Base-by-base conservation (phyloP, 495 filamentous ascomycete genomes). In the Ramalina peruviana region DNA sequence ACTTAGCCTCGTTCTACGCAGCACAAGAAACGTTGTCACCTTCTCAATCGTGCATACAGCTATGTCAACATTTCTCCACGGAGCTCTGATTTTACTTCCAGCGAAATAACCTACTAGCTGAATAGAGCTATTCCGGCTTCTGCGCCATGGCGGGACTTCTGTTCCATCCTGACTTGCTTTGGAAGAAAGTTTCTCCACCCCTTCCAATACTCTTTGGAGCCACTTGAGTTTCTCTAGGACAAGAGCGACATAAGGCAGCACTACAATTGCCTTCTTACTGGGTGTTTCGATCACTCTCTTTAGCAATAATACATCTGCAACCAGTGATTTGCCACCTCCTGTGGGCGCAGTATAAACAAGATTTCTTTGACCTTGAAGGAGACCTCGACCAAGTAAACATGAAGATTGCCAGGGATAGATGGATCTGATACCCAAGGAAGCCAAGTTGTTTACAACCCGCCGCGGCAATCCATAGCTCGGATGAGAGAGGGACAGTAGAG, bases 351-450 rank as follows among this genome's bases (percentile, higher is more conserved):
- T 85, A 60, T 92, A 90, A 33, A 90, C 81, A 16, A 92, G 63
- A 54, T 88, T 86, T 40, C 70, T 74, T 43, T 79, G 67, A 17
- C 84, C 85, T 11, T 65, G 55, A 2, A 92, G 63, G 15, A 88
- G 66, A 6, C 84, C 86, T 1, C 74, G 75, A 1, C 79, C 75
- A 36, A 84, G 63, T 16, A 90, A 67, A 59, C 86, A 92, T 26
- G 80, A 78, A n/a, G 82, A 80, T 63, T 90, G 86, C 86, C 86
- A 90, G 3, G 81, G 78, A 58, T 89, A 89, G 52, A 89, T 88
- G 48, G 64, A 71, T 21, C 65, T 71, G 39, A 90, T 80, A 6
- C 84, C 83, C 27, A 80, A 63, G 0, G 65, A 62, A 15, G 70
- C 71, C 54, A 89, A 78, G 58, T 88, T 88, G 21, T 66, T 63